Evolutionary conservation across 225 moss, liverwort and hornwort genomes (phyloP).

Genomic region (Sphagnum tenellum): DNA sequence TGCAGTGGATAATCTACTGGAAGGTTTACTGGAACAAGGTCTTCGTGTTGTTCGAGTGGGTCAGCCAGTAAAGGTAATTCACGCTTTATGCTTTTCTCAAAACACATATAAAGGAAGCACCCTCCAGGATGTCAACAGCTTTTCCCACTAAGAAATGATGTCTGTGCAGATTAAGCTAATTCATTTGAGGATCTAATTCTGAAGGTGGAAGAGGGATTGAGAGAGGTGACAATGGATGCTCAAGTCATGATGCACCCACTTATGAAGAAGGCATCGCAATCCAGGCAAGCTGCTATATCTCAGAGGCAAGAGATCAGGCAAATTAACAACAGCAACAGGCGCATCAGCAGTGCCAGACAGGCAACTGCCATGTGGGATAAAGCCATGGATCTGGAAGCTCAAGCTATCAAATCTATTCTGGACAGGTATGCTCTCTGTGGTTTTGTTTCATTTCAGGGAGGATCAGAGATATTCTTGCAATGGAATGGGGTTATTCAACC

Average conservation of each 20-base stretch:
- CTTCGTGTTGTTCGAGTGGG: conserved; percentile 88
- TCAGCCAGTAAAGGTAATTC: conserved; percentile 83
- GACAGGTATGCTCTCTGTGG: conserved; percentile 35
- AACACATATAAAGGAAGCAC: no score
- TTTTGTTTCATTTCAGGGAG: no score
- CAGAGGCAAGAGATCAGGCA: conserved; percentile 60
- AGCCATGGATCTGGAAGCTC: conserved; percentile 62
- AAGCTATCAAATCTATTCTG: conserved; percentile 62
- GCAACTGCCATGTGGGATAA: conserved; percentile 79
- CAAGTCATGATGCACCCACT: conserved; percentile 73
- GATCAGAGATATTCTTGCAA: no score
- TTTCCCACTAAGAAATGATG: no score
- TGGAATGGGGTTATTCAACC: no score
- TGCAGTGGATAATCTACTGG: conserved; percentile 97
- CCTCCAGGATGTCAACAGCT: no score
- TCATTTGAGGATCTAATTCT: background rate
- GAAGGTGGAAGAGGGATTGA: conserved; percentile 79
- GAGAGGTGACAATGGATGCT: conserved; percentile 72
- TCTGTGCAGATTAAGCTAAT: no score
- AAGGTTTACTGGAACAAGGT: conserved; percentile 89
- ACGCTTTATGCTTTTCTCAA: no score
- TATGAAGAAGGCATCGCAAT: conserved; percentile 57
- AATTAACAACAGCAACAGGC: conserved; percentile 65
- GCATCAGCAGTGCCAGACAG: conserved; percentile 63
- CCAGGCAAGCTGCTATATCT: conserved; percentile 55